Evolutionary conservation across 2,329 filamentous ascomycete species (phyloP).

Genomic region (Cryphonectria naterciae): DNA sequence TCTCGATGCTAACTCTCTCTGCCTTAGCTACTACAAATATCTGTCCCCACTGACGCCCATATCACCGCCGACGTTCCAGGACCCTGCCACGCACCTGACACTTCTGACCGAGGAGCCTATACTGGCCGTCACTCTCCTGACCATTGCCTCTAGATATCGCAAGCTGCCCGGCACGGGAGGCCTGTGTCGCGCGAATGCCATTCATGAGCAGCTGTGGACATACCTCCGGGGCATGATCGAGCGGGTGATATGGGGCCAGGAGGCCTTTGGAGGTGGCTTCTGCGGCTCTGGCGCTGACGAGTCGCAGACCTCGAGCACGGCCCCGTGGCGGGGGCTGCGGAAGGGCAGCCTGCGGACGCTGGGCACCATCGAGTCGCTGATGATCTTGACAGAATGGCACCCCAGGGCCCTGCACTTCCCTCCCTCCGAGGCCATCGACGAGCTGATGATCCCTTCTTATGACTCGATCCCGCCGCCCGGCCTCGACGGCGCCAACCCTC

Average conservation of each 20-base stretch:
- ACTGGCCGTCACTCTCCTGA: slow-evolving; percentile 86
- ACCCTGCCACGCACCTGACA: slow-evolving; percentile 77
- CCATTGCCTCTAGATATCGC: slow-evolving; percentile 87
- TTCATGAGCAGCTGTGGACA: slow-evolving; percentile 94
- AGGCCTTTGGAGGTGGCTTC: slow-evolving; percentile 90
- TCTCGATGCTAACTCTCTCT: slow-evolving; percentile 13
- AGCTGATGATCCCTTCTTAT: slow-evolving; percentile 66
- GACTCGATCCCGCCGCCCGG: slow-evolving; percentile 42
- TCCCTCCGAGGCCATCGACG: slow-evolving; percentile 73
- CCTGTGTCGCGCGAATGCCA: slow-evolving; percentile 82
- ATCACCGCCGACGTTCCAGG: slow-evolving; percentile 85
- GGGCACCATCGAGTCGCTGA: slow-evolving; percentile 90
- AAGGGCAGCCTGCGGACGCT: slow-evolving; percentile 85
- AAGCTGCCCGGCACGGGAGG: slow-evolving; percentile 79
- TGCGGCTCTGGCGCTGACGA: slow-evolving; percentile 72
- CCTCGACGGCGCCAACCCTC: slow-evolving; percentile 44
- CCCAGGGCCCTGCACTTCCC: slow-evolving; percentile 94
- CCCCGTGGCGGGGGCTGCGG: slow-evolving; percentile 70
- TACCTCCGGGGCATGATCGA: slow-evolving; percentile 96
- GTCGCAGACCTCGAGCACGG: slow-evolving; percentile 67
- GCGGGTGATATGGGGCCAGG: slow-evolving; percentile 91
- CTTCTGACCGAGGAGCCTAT: slow-evolving; percentile 91
- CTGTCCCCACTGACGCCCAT: slow-evolving; percentile 92
- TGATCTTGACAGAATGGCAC: slow-evolving; percentile 97
- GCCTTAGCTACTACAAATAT: slow-evolving; percentile 79